A percentile compares a stretch with the other conserved stretches of the same genome.
Conservation (phyloP, 257 asterid species). For the Plectranthus barbatus region DNA sequence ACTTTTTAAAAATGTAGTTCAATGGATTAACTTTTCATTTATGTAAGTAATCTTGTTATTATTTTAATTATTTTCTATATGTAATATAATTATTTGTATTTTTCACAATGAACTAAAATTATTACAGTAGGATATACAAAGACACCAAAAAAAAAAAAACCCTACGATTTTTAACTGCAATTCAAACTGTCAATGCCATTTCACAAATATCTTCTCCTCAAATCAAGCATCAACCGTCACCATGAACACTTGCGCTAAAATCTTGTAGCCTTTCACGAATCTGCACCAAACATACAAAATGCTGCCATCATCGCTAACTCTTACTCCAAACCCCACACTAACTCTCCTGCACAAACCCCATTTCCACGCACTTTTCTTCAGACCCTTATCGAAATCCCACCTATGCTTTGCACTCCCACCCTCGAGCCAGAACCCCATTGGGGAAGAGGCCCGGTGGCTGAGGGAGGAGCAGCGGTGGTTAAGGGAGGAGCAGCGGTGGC, state of each 20-base stretch:
- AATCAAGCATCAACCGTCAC: not conserved
- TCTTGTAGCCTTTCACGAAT: not conserved
- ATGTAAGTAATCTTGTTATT: too few relatives aligned
- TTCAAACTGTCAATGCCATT: not conserved
- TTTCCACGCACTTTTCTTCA: slow-evolving; percentile 11
- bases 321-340: slow-evolving; percentile 19
- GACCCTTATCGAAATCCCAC: slow-evolving; percentile 27
- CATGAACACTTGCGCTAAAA: not conserved
- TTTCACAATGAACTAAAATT: too few relatives aligned
- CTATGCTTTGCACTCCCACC: slow-evolving; percentile 45
- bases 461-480: slow-evolving; percentile 95
- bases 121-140: too few relatives aligned
- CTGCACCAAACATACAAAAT: slow-evolving; percentile 5
- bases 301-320: slow-evolving; percentile 21
- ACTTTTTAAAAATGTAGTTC: too few relatives aligned
- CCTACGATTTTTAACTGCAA: not conserved
- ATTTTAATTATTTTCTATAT: too few relatives aligned
- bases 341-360: slow-evolving; percentile 21
- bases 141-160: not conserved
- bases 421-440: slow-evolving; percentile 28
- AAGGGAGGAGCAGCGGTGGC: slow-evolving; percentile 93
- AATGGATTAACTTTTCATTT: too few relatives aligned
- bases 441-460: slow-evolving; percentile 78
- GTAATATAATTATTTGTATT: too few relatives aligned
- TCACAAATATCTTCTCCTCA: slow-evolving; percentile 3